Conservation (phyloP, 164 flowering plant species). For the Sedum album region DNA sequence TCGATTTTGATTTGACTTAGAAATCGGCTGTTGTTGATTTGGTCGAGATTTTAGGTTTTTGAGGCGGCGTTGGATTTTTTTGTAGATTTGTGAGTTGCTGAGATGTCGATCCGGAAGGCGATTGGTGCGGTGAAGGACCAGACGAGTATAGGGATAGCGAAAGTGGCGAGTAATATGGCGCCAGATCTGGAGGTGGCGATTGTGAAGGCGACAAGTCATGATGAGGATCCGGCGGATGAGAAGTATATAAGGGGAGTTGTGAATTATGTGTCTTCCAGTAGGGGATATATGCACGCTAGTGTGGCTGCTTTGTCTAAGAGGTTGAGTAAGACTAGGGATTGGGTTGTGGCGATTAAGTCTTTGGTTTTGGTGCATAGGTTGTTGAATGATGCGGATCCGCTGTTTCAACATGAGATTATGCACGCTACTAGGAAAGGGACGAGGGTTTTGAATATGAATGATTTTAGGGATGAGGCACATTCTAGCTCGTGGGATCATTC, state of each 20-base stretch:
- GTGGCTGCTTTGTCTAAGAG: conserved; percentile 50
- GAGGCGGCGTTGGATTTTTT: too few species aligned
- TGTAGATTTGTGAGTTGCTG: neutral
- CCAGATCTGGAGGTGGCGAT: conserved; percentile 82
- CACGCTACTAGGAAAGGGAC: conserved; percentile 72
- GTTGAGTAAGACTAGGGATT: conserved; percentile 60
- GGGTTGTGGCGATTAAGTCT: too few species aligned
- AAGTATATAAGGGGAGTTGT: conserved; percentile 46
- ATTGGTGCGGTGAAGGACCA: too few species aligned
- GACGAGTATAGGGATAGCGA: conserved; percentile 40
- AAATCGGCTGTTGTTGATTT: too few species aligned
- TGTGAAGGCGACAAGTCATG: conserved; percentile 85
- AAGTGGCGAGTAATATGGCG: conserved; percentile 44
- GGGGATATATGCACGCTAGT: conserved; percentile 45
- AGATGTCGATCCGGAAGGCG: conserved; percentile 41
- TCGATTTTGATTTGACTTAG: too few species aligned
- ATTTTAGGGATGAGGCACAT: too few species aligned
- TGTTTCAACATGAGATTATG: conserved; percentile 68
- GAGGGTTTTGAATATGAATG: conserved; percentile 72
- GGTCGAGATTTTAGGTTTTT: too few species aligned
- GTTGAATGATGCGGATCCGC: conserved; percentile 54
- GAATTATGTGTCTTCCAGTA: conserved; percentile 45
- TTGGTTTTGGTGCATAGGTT: conserved; percentile 62
- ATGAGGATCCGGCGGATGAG: conserved; percentile 71
- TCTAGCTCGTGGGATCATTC: conserved; percentile 78